Base-by-base conservation (phyloP, 768 basidiomycete species). In the Suillus luteus region DNA sequence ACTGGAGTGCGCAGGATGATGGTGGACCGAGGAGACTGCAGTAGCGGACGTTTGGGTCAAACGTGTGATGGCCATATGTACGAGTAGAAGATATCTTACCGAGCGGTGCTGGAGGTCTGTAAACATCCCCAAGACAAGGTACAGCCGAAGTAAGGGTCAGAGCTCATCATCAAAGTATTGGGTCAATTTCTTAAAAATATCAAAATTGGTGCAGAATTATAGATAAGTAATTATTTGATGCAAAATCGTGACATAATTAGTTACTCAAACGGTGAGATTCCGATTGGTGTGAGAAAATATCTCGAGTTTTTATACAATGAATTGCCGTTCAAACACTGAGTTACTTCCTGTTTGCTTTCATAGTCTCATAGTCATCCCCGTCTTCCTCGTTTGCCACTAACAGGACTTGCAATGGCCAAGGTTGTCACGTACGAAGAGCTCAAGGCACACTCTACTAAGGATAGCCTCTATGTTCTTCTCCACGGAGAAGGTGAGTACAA, bases 391-490 rank as follows among this genome's bases (percentile, higher is more conserved):
- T 46, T 19, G 15, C 54, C 37, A 24, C 65, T 63, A 51, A 63
- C 51, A 64, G 58, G 66, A 62, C 65, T 75, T 75, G 62, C 73
- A 67, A 77, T 71, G 75, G 69, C 79, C 69, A 92, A 86, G 77
- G 76, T 83, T 62, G 70, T 93, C 73, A 86, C 87, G 67, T 77
- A 82, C 75, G 89, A 91, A 48, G 86, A 94, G 75, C 89, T 97
- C 75, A 88, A 92, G 69, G 82, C 82, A 60, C 85, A 96, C 83
- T 85, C 78, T 68, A 81, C 82, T 60, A 91, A 91, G 79, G 87
- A 93, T 64, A 86, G 79, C 67, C 80, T 97, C 69, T 96, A 87
- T 78, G 76, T 96, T 74, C 86, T 96, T 69, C 77, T 99, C 66
- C 86, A 92, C 77, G 87, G 85, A 73, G 96, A 96, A 75, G 93